Evolutionary conservation across 192 early-diverging fungal genomes (phyloP).

Genomic region (Backusella psychrophila): DNA sequence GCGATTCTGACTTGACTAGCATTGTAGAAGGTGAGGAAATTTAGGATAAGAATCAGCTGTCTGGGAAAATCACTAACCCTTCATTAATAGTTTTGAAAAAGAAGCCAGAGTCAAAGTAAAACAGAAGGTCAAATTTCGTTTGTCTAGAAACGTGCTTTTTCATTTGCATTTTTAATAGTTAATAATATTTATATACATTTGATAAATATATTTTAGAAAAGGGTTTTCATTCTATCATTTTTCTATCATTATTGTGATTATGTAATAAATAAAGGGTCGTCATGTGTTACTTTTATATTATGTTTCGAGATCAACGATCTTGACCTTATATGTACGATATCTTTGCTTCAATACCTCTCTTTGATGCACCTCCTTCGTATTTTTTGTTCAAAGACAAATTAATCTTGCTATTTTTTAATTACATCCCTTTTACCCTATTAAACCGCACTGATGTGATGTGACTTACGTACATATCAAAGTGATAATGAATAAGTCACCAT

Average conservation of each 20-base stretch:
- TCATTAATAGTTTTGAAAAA: background rate
- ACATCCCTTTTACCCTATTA: background rate
- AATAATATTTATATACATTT: background rate
- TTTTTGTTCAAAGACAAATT: background rate
- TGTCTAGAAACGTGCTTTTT: background rate
- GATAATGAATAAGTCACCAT: background rate
- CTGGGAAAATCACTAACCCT: background rate
- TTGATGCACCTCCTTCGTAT: background rate
- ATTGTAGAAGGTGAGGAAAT: constrained; percentile 30
- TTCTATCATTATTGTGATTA: too few relatives aligned
- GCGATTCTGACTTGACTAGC: constrained; percentile 23
- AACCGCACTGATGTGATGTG: background rate
- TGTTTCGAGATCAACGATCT: background rate
- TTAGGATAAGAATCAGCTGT: background rate
- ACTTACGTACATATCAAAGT: background rate
- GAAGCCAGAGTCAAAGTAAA: background rate
- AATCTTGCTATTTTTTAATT: background rate
- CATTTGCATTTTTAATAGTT: background rate
- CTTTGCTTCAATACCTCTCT: background rate
- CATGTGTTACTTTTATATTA: too few relatives aligned
- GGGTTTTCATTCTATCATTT: too few relatives aligned
- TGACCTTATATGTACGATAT: background rate
- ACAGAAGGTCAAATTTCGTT: background rate
- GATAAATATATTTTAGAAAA: too few relatives aligned
- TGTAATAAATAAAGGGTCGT: too few relatives aligned